Conservation (phyloP, 2,329 filamentous ascomycete species). For the Capronia coronata region DNA sequence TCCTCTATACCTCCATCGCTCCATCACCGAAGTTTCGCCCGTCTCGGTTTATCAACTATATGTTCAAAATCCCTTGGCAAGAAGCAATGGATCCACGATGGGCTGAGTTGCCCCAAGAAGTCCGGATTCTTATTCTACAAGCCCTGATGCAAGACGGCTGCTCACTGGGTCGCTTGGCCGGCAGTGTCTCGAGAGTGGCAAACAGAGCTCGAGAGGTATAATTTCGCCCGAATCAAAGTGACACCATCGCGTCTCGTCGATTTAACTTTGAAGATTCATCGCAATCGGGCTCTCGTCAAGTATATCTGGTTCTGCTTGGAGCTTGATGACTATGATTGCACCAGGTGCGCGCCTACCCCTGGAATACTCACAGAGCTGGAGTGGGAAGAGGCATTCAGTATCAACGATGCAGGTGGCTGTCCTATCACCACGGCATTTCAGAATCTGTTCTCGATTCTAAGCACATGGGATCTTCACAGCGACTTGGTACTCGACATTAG, state of each 20-base stretch:
- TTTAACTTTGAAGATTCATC: slow-evolving; percentile 5
- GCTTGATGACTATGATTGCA: slow-evolving; percentile 8
- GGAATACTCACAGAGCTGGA: slow-evolving; percentile 1
- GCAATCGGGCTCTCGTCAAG: slow-evolving; percentile 3
- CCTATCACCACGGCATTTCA: slow-evolving; percentile 28
- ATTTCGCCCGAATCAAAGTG: slow-evolving; percentile 8
- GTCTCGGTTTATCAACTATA: slow-evolving; percentile 4
- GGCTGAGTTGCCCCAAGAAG: neutral
- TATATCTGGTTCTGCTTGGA: slow-evolving; percentile 11
- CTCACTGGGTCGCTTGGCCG: slow-evolving; percentile 1
- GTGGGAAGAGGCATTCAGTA: slow-evolving; percentile 7
- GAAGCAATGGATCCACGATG: slow-evolving; percentile 1
- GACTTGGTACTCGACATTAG: slow-evolving; percentile 32
- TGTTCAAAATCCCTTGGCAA: slow-evolving; percentile 1
- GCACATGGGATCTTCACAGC: slow-evolving; percentile 29
- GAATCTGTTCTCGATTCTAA: slow-evolving; percentile 30
- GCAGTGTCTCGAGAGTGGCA: slow-evolving; percentile 10
- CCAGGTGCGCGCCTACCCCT: neutral
- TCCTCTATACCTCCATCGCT: neutral
- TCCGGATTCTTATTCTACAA: slow-evolving; percentile 4
- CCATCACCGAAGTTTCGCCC: slow-evolving; percentile 7
- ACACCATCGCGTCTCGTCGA: slow-evolving; percentile 8
- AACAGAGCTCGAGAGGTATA: slow-evolving; percentile 5
- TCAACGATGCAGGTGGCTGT: slow-evolving; percentile 9
- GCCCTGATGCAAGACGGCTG: slow-evolving; percentile 1